Base-by-base conservation (phyloP, 164 flowering plant species). In the Warburgia ugandensis region DNA sequence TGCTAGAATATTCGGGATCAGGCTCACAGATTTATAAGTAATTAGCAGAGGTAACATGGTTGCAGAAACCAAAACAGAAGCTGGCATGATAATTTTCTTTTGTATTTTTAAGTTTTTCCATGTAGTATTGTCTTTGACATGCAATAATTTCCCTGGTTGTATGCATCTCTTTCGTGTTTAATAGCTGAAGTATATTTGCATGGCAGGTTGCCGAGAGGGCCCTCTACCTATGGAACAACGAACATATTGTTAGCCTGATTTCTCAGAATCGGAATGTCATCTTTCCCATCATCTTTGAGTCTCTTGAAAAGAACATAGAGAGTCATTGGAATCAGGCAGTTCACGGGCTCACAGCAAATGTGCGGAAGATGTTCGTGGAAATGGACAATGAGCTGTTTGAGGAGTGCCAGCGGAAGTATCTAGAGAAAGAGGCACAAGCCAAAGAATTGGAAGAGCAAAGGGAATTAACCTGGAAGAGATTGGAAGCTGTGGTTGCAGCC, bases 201-300 rank as follows among this genome's bases (percentile, higher is more conserved):
- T 66, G 55, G 53, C 85, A 85, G 95, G 90, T 85, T 13, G 87
- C 95, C 22, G 95, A 85, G 58, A 65, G 95, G 40, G 79, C 90
- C 16, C 80, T 85, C 35, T 85, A 80, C 61, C 65, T 85, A 56
- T 85, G 94, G 94, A 85, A 85, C 51, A 85, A 82, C 33, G 94
- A 85, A 38, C 90, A 85, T 56, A 73, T 85, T 21, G 87, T 85
- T 54, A 65, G 80, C 69, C 68, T 85, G 46, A 85, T 85, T 27
- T 87, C 90, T 19, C 95, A 83, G 58, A 82, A 85, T 48, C 68
- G 85, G 5, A 53, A 29, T 27, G 77, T 74, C 29, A 64, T 83
- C 20, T 47, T 82, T 20, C 86, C 95, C 4, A 71, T 83, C 9
- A 75, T 85, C 23, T 82, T 73, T 45, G 79, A 80, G 44, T 79